A percentile compares a stretch with the other conserved stretches of the same genome.
Evolutionary conservation across 2,329 filamentous ascomycete genomes (phyloP).

Genomic region (Trichoderma aggressivum): DNA sequence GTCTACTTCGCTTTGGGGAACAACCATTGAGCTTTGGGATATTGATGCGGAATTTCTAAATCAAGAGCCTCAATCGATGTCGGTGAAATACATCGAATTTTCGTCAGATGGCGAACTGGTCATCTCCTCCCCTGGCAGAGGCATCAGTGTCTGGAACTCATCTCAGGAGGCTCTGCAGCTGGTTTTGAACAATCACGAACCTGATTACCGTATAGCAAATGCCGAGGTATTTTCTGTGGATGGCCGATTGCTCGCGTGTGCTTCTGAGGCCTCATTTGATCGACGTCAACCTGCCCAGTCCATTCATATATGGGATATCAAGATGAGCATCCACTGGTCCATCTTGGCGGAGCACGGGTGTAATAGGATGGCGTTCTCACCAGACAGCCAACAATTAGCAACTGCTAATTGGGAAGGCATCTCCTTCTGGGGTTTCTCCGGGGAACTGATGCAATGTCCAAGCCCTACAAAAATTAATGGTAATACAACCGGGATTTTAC

Average conservation of each 20-base stretch:
- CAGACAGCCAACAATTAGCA: neutral
- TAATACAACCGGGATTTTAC: too few species aligned
- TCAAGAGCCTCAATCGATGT: rapidly evolving
- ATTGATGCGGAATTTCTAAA: neutral
- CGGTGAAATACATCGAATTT: neutral
- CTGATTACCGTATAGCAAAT: too few species aligned
- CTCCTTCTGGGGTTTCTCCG: neutral
- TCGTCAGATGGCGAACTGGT: neutral
- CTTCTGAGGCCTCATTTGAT: neutral
- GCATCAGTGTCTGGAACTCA: neutral
- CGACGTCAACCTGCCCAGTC: neutral
- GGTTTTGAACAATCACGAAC: too few species aligned
- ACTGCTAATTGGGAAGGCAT: neutral
- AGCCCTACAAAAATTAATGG: too few species aligned
- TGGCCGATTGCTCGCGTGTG: neutral
- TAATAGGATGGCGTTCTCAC: neutral
- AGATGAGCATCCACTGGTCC: neutral
- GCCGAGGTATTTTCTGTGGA: too few species aligned
- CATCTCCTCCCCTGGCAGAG: neutral
- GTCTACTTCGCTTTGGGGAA: neutral
- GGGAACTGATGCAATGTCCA: neutral
- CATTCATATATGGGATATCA: neutral
- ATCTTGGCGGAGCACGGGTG: neutral
- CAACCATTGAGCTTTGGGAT: neutral
- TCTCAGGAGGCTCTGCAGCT: neutral